Conservation (phyloP, 169 alveolate genomes). For the Cryptosporidium meleagridis region DNA sequence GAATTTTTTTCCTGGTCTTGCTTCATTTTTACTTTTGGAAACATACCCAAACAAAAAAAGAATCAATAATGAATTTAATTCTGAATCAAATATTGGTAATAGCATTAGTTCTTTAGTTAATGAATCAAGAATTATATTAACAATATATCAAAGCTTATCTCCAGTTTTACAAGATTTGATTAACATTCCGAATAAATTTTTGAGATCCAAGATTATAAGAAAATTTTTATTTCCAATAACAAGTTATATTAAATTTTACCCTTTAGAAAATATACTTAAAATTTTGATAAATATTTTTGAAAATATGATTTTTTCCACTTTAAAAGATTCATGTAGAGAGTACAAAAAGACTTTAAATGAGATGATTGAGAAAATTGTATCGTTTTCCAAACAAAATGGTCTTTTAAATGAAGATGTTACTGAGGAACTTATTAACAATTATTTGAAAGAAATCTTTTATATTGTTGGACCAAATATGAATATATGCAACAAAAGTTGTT, state of each 20-base stretch:
- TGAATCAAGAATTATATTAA: background rate
- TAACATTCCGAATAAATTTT: background rate
- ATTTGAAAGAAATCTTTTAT: conserved; percentile 9
- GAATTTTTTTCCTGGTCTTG: conserved; percentile 39
- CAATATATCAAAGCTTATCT: conserved; percentile 3
- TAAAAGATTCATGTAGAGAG: conserved; percentile 32
- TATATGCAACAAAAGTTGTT: background rate
- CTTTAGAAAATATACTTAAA: conserved; percentile 10
- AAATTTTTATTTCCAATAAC: conserved; percentile 7
- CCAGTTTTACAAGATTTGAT: conserved; percentile 17
- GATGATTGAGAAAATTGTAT: background rate
- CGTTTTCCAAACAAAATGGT: background rate
- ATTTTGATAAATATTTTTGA: conserved; percentile 30
- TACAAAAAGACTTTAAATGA: background rate
- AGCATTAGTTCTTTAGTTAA: background rate
- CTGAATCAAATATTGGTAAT: background rate
- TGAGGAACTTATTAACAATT: background rate
- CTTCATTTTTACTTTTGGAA: conserved; percentile 30
- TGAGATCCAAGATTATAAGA: background rate
- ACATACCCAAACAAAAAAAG: background rate
- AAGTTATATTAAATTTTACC: conserved; percentile 6
- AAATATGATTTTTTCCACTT: background rate
- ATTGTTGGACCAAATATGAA: conserved; percentile 1
- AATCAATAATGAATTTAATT: background rate
- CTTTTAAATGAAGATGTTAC: background rate